phyloP scores from a whole-genome alignment of 176 grass and related monocot genomes.

The Aegilops tauschii region DNA sequence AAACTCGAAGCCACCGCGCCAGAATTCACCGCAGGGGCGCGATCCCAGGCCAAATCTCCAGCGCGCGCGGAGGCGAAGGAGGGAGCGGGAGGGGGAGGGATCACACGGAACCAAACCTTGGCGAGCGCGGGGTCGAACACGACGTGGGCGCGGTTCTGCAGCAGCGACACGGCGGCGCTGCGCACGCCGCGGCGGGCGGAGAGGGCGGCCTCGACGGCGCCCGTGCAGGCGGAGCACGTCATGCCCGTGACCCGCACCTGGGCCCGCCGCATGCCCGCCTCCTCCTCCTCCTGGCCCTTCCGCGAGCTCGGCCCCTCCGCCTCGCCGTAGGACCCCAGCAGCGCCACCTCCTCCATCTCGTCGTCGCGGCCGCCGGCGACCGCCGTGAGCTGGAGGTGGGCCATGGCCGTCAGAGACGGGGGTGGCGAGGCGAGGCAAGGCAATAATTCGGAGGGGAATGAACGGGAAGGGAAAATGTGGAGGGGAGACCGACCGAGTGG shows the following conservation, averaged over 20 bases:
- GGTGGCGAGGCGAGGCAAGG: background rate
- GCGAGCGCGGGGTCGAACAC: slow-evolving; percentile 78
- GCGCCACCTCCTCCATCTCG: slow-evolving; percentile 81
- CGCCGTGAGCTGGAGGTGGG: slow-evolving; percentile 69
- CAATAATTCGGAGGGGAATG: slow-evolving; percentile 13
- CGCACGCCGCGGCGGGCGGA: slow-evolving; percentile 50
- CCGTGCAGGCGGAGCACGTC: slow-evolving; percentile 93
- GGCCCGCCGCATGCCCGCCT: slow-evolving; percentile 47
- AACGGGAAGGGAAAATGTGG: background rate
- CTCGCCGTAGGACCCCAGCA: slow-evolving; percentile 67
- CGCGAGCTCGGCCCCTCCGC: slow-evolving; percentile 18
- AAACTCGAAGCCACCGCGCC: background rate
- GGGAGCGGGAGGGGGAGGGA: background rate
- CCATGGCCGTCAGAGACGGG: slow-evolving; percentile 30
- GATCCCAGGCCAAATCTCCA: background rate
- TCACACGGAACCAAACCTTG: slow-evolving; percentile 40
- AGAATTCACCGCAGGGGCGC: background rate
- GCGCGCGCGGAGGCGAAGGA: background rate
- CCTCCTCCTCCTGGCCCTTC: background rate
- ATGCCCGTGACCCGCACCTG: slow-evolving; percentile 81
- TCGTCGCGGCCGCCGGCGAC: slow-evolving; percentile 32
- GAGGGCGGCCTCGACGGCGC: slow-evolving; percentile 77
- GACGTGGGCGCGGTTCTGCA: slow-evolving; percentile 84
- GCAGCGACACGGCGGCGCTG: slow-evolving; percentile 64
- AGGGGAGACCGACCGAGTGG: background rate